Evolutionary conservation across 495 filamentous ascomycete genomes (phyloP), one percentile per base, ranked within the genome.

Genomic region (Aspergillus haitiensis): DNA sequence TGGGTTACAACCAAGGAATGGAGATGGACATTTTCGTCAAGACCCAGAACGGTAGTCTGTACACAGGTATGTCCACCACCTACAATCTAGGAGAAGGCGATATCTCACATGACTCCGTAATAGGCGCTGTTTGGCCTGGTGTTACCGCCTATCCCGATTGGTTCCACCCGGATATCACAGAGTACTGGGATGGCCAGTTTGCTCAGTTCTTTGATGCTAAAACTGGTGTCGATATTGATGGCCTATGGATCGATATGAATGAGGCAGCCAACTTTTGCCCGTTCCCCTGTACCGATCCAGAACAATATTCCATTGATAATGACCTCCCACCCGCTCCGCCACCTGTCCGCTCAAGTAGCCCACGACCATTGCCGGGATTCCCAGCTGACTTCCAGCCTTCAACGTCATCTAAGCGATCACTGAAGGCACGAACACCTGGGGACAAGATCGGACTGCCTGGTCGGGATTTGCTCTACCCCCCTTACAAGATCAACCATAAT

Each of bases 181-280:
- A 69, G 0, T 96, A 85, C 71, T 96, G 91, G 91, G 85, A 87
- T 64, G 78, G 75, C 39, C 85, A 94, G 69, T 91, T 93, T 67
- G 64, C 61, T 21, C 56, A 62, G 0, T 94, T 94, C 78, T 96
- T 96, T 73, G 68, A 76, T 62, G 61, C 81, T 0, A 67, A 82
- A 0, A 76, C 68, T 0, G 92, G 91, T 21, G 81, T 96, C 5
- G 85, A 94, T 64, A 91, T 95, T 59, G 91, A 95, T 63, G 92
- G 83, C 1, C 78, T 93, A 31, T 95, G 91, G 91, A 95, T 94
- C 55, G 89, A 92, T 63, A 90, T 92, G 87, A 91, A 91, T 63
- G 89, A 92, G 68, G 88, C 88, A 0, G 71, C 81, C 35, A 86
- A 83, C 67, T 89, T 91, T 56, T 94, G 91, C 70, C 67, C 76